Evolutionary conservation across 2,329 filamentous ascomycete species (phyloP).

Genomic region (Calonectria henricotiae): DNA sequence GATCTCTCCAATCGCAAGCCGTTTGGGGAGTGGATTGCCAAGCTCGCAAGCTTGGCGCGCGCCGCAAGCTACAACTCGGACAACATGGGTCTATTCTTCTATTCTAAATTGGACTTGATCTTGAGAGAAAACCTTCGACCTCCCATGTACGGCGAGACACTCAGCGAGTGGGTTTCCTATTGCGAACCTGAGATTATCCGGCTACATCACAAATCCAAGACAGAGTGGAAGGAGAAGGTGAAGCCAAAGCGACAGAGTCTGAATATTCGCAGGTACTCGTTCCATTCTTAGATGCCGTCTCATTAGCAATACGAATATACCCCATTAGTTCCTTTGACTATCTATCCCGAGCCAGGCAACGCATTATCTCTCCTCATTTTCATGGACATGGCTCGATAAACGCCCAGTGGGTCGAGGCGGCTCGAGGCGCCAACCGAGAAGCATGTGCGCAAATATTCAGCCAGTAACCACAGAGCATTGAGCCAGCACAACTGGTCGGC

Average conservation of each 20-base stretch:
- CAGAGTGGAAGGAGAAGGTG: not conserved
- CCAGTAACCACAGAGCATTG: too few species aligned
- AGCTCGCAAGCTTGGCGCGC: not conserved
- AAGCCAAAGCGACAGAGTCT: not conserved
- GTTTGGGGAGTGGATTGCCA: conserved; percentile 5
- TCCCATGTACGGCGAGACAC: not conserved
- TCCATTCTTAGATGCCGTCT: not conserved
- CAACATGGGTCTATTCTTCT: conserved; percentile 9
- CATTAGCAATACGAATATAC: too few species aligned
- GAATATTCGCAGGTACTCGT: conserved; percentile 5
- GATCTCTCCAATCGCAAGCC: conserved; percentile 1
- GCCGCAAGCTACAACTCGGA: conserved; percentile 10
- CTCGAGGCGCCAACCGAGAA: too few species aligned
- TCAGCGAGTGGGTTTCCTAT: conserved; percentile 8
- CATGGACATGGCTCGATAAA: too few species aligned
- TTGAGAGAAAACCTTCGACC: conserved; percentile 6
- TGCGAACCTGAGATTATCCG: conserved; percentile 9
- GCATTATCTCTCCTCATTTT: too few species aligned
- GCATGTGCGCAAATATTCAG: too few species aligned
- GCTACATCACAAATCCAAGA: conserved; percentile 2
- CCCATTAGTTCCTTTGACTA: too few species aligned
- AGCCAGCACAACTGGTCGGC: too few species aligned
- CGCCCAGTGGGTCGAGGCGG: too few species aligned
- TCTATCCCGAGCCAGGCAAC: too few species aligned
- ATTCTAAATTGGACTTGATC: not conserved